Conservation (phyloP, 257 asterid species). For the Solanum habrochaites region DNA sequence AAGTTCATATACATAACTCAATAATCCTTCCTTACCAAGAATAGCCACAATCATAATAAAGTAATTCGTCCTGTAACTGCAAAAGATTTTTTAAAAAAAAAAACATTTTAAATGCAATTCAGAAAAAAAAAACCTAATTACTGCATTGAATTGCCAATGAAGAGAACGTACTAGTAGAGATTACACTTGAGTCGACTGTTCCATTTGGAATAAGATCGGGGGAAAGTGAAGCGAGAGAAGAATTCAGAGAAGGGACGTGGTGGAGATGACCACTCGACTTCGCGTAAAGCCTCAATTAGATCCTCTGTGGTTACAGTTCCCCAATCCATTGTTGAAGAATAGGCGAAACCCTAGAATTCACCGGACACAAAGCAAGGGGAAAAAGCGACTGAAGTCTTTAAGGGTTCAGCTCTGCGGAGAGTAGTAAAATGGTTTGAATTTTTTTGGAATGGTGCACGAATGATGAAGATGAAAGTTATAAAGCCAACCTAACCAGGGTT, state of each 20-base stretch:
- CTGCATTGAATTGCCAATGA: background rate
- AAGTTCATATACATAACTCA: background rate
- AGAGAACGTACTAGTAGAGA: conserved; percentile 56
- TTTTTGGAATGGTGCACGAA: too few species aligned
- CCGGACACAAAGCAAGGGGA: background rate
- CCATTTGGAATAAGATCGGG: conserved; percentile 81
- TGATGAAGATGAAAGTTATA: too few species aligned
- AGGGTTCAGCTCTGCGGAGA: too few species aligned
- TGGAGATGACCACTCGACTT: conserved; percentile 93
- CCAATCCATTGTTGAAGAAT: conserved; percentile 59
- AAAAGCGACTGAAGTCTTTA: background rate
- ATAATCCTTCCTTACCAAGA: conserved; percentile 45
- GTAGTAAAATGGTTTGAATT: too few species aligned
- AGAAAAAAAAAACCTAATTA: background rate
- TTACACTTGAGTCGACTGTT: conserved; percentile 97
- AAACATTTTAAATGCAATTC: background rate
- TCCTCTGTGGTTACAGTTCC: conserved; percentile 82
- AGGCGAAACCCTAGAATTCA: conserved; percentile 19
- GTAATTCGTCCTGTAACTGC: conserved; percentile 93
- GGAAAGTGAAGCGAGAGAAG: conserved; percentile 77
- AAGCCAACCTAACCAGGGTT: too few species aligned
- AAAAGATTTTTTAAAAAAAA: background rate
- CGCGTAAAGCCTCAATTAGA: conserved; percentile 81
- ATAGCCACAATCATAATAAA: conserved; percentile 63
- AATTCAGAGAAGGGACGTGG: conserved; percentile 75